Evolutionary conservation across 768 basidiomycete species (phyloP), one percentile per base, ranked within the genome.

Genomic region (Lentinula guzmanii): DNA sequence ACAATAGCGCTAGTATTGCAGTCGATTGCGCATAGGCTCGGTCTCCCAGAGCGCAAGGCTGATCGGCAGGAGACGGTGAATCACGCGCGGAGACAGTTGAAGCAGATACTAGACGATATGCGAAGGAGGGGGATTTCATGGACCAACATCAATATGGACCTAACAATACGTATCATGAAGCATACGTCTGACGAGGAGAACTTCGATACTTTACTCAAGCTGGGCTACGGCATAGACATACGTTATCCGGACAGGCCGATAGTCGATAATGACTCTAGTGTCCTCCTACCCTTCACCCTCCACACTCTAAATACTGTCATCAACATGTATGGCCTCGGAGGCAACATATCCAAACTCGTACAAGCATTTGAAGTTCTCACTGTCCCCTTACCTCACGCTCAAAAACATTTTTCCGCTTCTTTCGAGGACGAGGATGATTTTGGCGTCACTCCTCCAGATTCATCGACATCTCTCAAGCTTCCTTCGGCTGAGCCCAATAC

Each of bases 291-390:
- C 3, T 81, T 89, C 65, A 84, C 87, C 15, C 86, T 84, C 6
- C 70, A 82, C 18, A 83, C 87, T 1, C 82, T 94, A 43, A 91
- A 91, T 71, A 88, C 86, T 16, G 83, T 84, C 51, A 73, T 94
- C 64, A 87, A 91, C 61, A 79, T 86, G 66, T 79, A 91, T 8
- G 90, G 90, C 13, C 79, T 80, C 8, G 67, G 79, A 16, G 80
- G 83, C 11, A 73, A 86, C 58, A 71, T 89, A 42, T 84, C 88
- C 4, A 85, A 82, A 65, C 79, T 93, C 69, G 80, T 93, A 5
- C 83, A 85, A 67, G 80, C 86, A 1, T 93, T 92, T 67, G 91
- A 93, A 65, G 85, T 89, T 33, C 82, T 92, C 61, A 90, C 91
- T 0, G 79, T 85, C 52, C 89, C 89, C 15, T 77, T 91, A 33